Conservation (phyloP, 139 green algal species). For the Micromonas commoda region DNA sequence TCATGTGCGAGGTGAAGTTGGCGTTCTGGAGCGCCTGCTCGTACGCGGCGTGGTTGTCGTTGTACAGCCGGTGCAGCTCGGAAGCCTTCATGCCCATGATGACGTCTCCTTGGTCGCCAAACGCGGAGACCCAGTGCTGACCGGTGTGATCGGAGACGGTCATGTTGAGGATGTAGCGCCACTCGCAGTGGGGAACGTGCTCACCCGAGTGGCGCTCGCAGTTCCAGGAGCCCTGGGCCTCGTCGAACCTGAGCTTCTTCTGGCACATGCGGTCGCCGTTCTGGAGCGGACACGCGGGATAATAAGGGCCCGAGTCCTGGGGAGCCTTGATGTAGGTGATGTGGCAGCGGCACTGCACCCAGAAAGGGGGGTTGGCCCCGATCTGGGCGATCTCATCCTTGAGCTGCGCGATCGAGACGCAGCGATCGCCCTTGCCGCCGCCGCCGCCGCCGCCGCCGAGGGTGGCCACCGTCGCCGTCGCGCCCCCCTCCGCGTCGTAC, state of each 20-base stretch:
- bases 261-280: constrained; percentile 29
- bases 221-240: neutral
- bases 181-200: constrained; percentile 4
- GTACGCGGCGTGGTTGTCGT: neutral
- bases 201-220: constrained; percentile 14
- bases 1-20: constrained; percentile 45
- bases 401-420: neutral
- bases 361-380: neutral
- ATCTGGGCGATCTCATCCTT: neutral
- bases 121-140: constrained; percentile 23
- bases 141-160: constrained; percentile 20
- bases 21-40: neutral
- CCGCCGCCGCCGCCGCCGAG: neutral
- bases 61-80: constrained; percentile 22
- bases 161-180: constrained; percentile 29
- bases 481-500: neutral
- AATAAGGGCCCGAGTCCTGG: neutral
- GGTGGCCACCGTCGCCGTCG: neutral
- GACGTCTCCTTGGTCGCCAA: constrained; percentile 22
- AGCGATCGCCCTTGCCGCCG: neutral
- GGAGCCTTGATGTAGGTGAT: neutral
- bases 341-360: neutral
- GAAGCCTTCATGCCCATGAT: constrained; percentile 29
- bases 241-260: constrained; percentile 29
- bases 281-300: constrained; percentile 27